These are phyloP conservation scores for Boletus rubroflammeus DNA, from an alignment of 768 basidiomycete genomes.

Conservation along the genomic window DNA sequence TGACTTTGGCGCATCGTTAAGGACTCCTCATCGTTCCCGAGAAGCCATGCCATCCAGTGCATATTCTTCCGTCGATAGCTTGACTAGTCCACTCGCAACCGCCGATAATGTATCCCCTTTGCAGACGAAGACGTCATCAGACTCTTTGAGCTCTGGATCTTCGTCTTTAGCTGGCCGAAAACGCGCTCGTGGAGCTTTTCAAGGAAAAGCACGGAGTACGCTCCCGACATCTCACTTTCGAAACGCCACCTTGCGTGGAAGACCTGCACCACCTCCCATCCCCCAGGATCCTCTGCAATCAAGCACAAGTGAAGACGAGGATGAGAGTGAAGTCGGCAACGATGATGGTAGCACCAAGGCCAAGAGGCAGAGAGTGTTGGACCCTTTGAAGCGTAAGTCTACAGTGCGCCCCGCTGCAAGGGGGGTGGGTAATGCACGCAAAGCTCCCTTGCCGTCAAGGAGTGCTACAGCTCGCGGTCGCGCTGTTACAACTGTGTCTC, in stretches of 20 bases:
- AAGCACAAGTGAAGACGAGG: slow-evolving; percentile 22
- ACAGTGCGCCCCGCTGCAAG: slow-evolving; percentile 24
- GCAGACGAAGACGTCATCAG: slow-evolving; percentile 40
- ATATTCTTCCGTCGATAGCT: slow-evolving; percentile 25
- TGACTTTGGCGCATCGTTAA: slow-evolving; percentile 62
- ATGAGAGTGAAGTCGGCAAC: slow-evolving; percentile 10
- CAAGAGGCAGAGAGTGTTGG: slow-evolving; percentile 29
- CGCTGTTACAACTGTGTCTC: slow-evolving; percentile 7
- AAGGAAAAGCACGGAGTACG: slow-evolving; percentile 1
- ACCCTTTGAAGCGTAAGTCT: slow-evolving; percentile 23
- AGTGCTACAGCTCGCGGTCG: slow-evolving; percentile 9
- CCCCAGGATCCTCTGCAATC: slow-evolving; percentile 17
- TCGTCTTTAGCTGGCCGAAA: slow-evolving; percentile 42
- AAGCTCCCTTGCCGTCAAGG: slow-evolving; percentile 10
- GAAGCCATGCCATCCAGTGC: slow-evolving; percentile 19
- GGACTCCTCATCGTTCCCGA: slow-evolving; percentile 48
- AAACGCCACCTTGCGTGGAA: slow-evolving; percentile 29
- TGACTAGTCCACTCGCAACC: slow-evolving; percentile 37
- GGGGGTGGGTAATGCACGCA: slow-evolving; percentile 14
- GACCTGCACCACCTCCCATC: slow-evolving; percentile 1
- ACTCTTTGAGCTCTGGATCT: slow-evolving; percentile 39
- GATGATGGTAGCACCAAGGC: slow-evolving; percentile 6
- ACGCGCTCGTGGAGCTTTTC: slow-evolving; percentile 27
- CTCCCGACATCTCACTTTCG: slow-evolving; percentile 10
- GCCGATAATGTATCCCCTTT: slow-evolving; percentile 37